Percentiles rank a stretch among this genome's conserved stretches.
Evolutionary conservation across 192 early-diverging fungal species (phyloP).

Genomic region (Coemansia sp.): DNA sequence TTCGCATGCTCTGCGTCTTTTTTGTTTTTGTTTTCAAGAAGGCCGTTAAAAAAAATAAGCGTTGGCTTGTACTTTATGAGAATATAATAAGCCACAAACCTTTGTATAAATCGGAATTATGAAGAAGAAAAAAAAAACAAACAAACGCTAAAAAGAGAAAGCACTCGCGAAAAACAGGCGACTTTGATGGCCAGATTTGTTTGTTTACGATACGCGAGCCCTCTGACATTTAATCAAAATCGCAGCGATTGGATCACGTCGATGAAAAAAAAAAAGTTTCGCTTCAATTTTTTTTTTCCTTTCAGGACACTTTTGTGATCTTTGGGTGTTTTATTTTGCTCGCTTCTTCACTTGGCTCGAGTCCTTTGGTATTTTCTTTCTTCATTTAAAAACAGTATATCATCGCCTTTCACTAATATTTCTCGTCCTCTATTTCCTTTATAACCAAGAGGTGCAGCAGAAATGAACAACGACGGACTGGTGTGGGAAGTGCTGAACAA

Average conservation of each 20-base stretch:
- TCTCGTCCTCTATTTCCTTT: background rate
- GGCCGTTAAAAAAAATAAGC: slow-evolving; percentile 5
- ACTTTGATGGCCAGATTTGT: background rate
- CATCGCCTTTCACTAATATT: background rate
- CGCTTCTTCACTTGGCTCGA: background rate
- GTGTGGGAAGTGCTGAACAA: slow-evolving; percentile 96
- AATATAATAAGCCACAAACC: too few species aligned
- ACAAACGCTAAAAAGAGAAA: background rate
- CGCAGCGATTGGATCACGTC: background rate
- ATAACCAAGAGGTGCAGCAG: background rate
- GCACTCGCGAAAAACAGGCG: too few species aligned
- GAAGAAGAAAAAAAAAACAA: background rate
- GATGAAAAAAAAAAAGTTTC: slow-evolving; percentile 15
- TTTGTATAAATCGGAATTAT: too few species aligned
- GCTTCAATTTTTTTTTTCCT: slow-evolving; percentile 5
- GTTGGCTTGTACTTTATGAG: too few species aligned
- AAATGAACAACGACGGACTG: slow-evolving; percentile 69
- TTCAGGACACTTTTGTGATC: background rate
- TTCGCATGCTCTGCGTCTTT: background rate
- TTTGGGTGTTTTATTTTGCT: background rate
- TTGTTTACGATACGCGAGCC: slow-evolving; percentile 2
- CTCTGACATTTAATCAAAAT: background rate
- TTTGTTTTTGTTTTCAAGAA: background rate
- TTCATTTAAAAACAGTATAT: background rate
- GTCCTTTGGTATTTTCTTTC: slow-evolving; percentile 1